phyloP scores from a whole-genome alignment of 2,329 filamentous ascomycete genomes.

The Cladosporium oxysporum region DNA sequence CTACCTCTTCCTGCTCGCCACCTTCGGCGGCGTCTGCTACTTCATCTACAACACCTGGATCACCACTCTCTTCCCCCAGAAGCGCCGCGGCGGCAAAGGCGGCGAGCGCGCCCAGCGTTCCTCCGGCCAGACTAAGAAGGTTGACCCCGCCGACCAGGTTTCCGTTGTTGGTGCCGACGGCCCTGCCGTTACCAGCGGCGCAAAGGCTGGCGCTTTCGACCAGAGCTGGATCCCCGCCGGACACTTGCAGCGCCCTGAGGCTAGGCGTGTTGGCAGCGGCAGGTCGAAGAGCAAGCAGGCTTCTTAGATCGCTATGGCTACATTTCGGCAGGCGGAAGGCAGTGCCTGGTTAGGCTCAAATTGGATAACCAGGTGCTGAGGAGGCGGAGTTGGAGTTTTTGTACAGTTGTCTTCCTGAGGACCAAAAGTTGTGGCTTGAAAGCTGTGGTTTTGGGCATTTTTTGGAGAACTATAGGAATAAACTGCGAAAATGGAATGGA shows the following conservation, averaged over 20 bases:
- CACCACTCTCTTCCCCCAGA: slow-evolving; percentile 90
- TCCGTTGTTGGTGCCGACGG: slow-evolving; percentile 70
- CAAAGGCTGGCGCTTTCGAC: slow-evolving; percentile 69
- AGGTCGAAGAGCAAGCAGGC: slow-evolving; percentile 42
- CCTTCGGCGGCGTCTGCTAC: slow-evolving; percentile 80
- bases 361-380: not conserved
- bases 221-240: slow-evolving; percentile 90
- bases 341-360: not conserved
- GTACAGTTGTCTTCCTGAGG: slow-evolving; percentile 1
- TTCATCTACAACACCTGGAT: slow-evolving; percentile 99
- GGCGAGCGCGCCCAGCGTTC: slow-evolving; percentile 67
- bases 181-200: slow-evolving; percentile 66
- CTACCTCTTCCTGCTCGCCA: slow-evolving; percentile 82
- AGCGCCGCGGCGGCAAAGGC: slow-evolving; percentile 59
- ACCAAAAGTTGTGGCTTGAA: slow-evolving; percentile 1
- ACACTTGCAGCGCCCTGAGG: slow-evolving; percentile 84
- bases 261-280: slow-evolving; percentile 59
- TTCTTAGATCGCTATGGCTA: not conserved
- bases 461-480: not conserved
- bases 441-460: not conserved
- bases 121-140: slow-evolving; percentile 67
- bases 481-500: not conserved
- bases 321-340: not conserved
- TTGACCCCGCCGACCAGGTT: slow-evolving; percentile 59
- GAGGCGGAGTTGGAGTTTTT: not conserved